Evolutionary conservation across 768 basidiomycete species (phyloP), one percentile per base, ranked within the genome.

Genomic region (Megacollybia marginata): DNA sequence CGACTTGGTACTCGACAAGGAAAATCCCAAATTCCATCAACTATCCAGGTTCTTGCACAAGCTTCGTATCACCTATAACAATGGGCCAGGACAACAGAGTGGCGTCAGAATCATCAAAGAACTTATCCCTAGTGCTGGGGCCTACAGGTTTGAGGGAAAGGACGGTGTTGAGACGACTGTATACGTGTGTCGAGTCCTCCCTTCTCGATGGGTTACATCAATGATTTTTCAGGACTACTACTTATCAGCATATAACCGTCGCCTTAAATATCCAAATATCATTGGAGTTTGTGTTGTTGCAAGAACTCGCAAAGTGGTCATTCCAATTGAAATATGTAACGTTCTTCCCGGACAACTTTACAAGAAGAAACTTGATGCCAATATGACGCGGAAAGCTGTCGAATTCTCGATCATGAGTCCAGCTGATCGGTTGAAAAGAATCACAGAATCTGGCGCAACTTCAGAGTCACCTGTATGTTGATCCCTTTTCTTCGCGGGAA

Each of bases 241-340:
- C 16, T 50, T 50, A 15, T 51, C 57, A 9, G 59, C 60, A 0
- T 64, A 70, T 44, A 59, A 62, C 32, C 52, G 60, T 4, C 47
- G 48, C 0, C 44, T 73, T 18, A 23, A 46, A 9, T 55, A 53
- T 46, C 69, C 71, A 0, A 61, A 62, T 1, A 60, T 60, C 3
- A 51, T 68, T 33, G 69, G 65, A 9, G 48, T 73, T 33, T 51
- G 48, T 13, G 56, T 55, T 12, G 18, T 2, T 13, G 18, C 13
- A 18, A 40, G 8, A 40, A 13, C 38, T 15, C 18, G 13, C 38
- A 40, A 40, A 18, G 38, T 40, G 18, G 57, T 61, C 23, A 49
- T 75, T 9, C 74, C 74, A 0, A 64, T 69, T 0, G 74, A 76
- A 47, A 42, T 74, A 1, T 73, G 71, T 44, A 20, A 48, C 1